Conservation (phyloP, 805 yeast genomes). For the Candida arabinofermentans region DNA sequence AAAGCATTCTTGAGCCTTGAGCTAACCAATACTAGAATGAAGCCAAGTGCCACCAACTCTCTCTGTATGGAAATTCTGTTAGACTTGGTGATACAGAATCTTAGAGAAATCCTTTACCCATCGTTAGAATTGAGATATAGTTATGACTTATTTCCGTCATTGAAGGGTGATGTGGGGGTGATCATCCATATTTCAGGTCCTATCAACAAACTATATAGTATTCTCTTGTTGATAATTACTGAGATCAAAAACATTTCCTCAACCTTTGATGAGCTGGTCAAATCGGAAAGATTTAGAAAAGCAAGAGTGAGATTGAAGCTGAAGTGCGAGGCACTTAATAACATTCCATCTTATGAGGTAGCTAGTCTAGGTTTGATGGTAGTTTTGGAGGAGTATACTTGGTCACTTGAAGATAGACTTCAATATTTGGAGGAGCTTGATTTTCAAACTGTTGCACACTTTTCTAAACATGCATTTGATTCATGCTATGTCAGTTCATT, state of each 20-base stretch:
- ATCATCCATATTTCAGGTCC: conserved; percentile 53
- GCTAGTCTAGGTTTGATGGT: conserved; percentile 48
- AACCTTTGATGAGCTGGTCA: conserved; percentile 7
- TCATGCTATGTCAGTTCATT: conserved; percentile 37
- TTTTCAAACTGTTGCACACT: conserved; percentile 28
- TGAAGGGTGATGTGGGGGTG: conserved; percentile 51
- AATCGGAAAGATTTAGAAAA: conserved; percentile 37
- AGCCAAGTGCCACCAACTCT: conserved; percentile 35
- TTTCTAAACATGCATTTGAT: conserved; percentile 28
- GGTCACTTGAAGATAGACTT: conserved; percentile 51
- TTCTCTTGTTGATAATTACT: conserved; percentile 33
- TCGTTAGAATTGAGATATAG: conserved; percentile 51
- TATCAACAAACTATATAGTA: conserved; percentile 32
- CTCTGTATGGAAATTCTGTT: conserved; percentile 52
- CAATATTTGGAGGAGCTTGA: conserved; percentile 52
- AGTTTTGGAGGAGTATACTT: conserved; percentile 52
- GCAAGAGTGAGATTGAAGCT: conserved; percentile 46
- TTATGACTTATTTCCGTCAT: conserved; percentile 54
- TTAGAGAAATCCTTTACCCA: conserved; percentile 45
- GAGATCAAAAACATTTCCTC: conserved; percentile 27
- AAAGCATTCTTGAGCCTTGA: conserved; percentile 45
- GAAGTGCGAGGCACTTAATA: conserved; percentile 41
- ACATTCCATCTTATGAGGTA: conserved; percentile 42
- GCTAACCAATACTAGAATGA: conserved; percentile 30
- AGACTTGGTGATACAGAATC: conserved; percentile 39